phyloP scores from a whole-genome alignment of 495 filamentous ascomycete species.

The Bryoglossum gracile region DNA sequence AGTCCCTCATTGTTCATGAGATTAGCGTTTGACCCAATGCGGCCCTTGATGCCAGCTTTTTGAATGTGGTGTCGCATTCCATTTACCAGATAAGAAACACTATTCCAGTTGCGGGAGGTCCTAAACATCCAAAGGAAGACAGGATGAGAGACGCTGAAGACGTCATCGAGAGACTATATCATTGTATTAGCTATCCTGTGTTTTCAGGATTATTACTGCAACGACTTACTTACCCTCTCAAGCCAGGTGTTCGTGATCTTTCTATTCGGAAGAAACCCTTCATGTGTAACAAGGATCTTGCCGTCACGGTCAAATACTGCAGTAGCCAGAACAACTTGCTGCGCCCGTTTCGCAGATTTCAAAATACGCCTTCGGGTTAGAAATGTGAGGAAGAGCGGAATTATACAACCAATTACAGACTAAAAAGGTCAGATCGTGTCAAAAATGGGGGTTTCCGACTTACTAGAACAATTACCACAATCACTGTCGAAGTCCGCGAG shows the following conservation, averaged over 20 bases:
- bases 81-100: slow-evolving; percentile 57
- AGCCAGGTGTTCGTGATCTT: slow-evolving; percentile 76
- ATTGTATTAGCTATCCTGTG: slow-evolving; percentile 4
- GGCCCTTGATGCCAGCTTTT: slow-evolving; percentile 4
- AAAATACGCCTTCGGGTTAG: slow-evolving; percentile 28
- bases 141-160: slow-evolving; percentile 67
- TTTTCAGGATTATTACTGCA: too few relatives aligned
- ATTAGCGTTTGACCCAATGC: slow-evolving; percentile 4
- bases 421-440: slow-evolving; percentile 15
- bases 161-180: slow-evolving; percentile 60
- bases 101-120: slow-evolving; percentile 67
- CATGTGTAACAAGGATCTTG: slow-evolving; percentile 68
- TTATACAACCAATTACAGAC: slow-evolving; percentile 39
- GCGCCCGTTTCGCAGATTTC: slow-evolving; percentile 57
- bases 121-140: slow-evolving; percentile 85
- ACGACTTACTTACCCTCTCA: slow-evolving; percentile 51
- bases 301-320: slow-evolving; percentile 71
- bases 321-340: slow-evolving; percentile 70
- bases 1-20: slow-evolving; percentile 35
- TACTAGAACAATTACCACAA: slow-evolving; percentile 59
- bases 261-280: slow-evolving; percentile 71
- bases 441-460: slow-evolving; percentile 18
- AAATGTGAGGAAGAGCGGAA: slow-evolving; percentile 41
- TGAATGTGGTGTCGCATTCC: slow-evolving; percentile 56
- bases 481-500: slow-evolving; percentile 47